These are phyloP conservation scores for Penicillium flavigenum DNA, from an alignment of 495 filamentous ascomycete species.

Conservation along the genomic window DNA sequence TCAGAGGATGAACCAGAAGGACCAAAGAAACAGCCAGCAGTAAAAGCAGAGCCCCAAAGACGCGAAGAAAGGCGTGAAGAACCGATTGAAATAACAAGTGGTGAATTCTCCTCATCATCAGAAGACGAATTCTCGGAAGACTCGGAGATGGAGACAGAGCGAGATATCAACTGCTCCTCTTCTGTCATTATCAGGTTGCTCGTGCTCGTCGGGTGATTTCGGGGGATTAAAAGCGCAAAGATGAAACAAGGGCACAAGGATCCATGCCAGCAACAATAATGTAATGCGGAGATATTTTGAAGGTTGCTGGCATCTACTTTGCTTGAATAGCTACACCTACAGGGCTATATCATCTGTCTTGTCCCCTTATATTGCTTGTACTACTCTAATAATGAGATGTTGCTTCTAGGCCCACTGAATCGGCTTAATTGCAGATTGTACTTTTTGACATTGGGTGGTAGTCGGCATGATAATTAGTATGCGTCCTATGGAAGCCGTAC, in stretches of 20 bases:
- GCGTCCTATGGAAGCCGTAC: not conserved
- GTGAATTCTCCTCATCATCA: not conserved
- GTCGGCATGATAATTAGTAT: not conserved
- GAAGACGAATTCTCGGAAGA: not conserved
- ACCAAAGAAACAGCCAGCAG: not conserved
- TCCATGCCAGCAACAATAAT: not conserved
- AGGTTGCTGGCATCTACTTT: not conserved
- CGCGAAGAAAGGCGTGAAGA: not conserved
- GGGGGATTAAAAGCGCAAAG: not conserved
- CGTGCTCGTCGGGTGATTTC: not conserved
- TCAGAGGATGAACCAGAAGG: not conserved
- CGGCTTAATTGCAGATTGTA: not conserved
- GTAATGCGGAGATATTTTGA: not conserved
- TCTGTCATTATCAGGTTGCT: not conserved
- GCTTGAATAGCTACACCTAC: not conserved
- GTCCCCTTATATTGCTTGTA: not conserved
- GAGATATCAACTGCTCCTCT: not conserved
- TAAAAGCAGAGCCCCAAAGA: not conserved
- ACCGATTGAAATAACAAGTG: not conserved
- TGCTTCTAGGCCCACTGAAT: not conserved
- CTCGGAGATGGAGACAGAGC: not conserved
- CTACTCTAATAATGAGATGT: not conserved
- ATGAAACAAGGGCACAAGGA: not conserved
- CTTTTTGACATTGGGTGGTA: not conserved
- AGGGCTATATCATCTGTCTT: not conserved